phyloP scores from a whole-genome alignment of 2,329 filamentous ascomycete genomes.

The Coleophoma eucalyptorum region DNA sequence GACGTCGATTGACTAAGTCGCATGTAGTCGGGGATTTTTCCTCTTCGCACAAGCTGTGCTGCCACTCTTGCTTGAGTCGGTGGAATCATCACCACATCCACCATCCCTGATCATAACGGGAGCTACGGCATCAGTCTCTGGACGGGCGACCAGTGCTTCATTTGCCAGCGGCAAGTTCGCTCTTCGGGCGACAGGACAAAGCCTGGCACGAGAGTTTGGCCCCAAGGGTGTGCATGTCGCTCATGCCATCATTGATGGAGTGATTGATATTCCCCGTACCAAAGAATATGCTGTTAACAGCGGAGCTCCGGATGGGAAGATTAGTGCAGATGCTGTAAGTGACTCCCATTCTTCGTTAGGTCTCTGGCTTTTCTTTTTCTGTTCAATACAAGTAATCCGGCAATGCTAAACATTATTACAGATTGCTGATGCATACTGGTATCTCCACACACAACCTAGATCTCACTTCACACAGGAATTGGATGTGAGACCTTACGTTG shows the following conservation, averaged over 20 bases:
- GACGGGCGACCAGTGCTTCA: slow-evolving; percentile 61
- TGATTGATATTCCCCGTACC: slow-evolving; percentile 76
- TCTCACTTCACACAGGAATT: slow-evolving; percentile 80
- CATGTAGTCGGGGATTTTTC: slow-evolving; percentile 61
- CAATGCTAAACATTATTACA: slow-evolving; percentile 31
- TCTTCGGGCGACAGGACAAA: slow-evolving; percentile 68
- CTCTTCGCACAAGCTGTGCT: slow-evolving; percentile 70
- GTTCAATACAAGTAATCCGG: not conserved
- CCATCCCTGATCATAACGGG: slow-evolving; percentile 84
- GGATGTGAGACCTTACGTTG: slow-evolving; percentile 74
- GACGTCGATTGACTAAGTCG: too few relatives aligned
- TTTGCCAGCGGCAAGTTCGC: slow-evolving; percentile 84
- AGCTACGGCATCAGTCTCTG: slow-evolving; percentile 75
- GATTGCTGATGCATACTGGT: slow-evolving; percentile 87
- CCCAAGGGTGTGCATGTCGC: slow-evolving; percentile 81
- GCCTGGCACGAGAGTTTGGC: slow-evolving; percentile 77
- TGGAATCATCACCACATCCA: slow-evolving; percentile 52
- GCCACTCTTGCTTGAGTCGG: slow-evolving; percentile 64
- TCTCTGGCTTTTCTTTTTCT: not conserved
- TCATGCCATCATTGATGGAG: slow-evolving; percentile 78
- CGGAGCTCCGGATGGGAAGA: slow-evolving; percentile 54
- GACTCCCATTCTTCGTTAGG: not conserved
- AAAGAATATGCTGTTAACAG: slow-evolving; percentile 45
- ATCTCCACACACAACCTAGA: slow-evolving; percentile 74
- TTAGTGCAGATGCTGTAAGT: slow-evolving; percentile 70